Evolutionary conservation across 768 basidiomycete genomes (phyloP).

Genomic region (Kwoniella botswanensis): DNA sequence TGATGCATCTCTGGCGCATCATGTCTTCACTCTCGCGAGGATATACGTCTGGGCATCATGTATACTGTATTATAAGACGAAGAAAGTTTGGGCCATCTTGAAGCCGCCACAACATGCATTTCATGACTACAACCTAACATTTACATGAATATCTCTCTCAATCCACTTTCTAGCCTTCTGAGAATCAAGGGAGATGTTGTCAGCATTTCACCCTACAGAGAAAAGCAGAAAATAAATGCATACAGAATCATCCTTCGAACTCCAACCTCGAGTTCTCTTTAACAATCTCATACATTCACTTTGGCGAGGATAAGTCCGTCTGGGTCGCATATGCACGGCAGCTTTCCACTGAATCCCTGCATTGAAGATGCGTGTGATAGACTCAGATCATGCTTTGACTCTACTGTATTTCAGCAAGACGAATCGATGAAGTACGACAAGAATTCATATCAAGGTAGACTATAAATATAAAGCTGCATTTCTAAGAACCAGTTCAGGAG

Average conservation of each 20-base stretch:
- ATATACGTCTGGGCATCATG: too few relatives aligned
- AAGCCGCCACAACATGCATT: not conserved
- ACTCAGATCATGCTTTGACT: too few relatives aligned
- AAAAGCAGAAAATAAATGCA: not conserved
- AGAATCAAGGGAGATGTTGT: not conserved
- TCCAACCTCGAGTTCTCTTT: not conserved
- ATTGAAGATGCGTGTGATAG: too few relatives aligned
- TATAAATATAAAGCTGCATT: not conserved
- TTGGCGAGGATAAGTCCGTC: too few relatives aligned
- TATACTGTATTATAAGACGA: not conserved
- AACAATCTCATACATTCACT: not conserved
- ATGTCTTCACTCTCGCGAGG: too few relatives aligned
- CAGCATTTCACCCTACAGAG: not conserved
- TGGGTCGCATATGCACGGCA: too few relatives aligned
- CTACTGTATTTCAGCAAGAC: too few relatives aligned
- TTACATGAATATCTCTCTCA: not conserved
- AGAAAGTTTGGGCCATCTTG: not conserved
- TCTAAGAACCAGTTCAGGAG: not conserved
- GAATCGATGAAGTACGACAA: not conserved
- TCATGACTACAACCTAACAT: constrained; percentile 1
- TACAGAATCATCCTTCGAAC: not conserved
- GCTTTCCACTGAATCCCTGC: too few relatives aligned
- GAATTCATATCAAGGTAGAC: not conserved
- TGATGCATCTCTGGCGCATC: too few relatives aligned
- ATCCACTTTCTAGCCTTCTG: not conserved